A percentile compares a stretch with the other conserved stretches of the same genome.
These are phyloP conservation scores for Anthoceros angustus DNA, from an alignment of 225 moss, liverwort and hornwort genomes.

Conservation along the genomic window DNA sequence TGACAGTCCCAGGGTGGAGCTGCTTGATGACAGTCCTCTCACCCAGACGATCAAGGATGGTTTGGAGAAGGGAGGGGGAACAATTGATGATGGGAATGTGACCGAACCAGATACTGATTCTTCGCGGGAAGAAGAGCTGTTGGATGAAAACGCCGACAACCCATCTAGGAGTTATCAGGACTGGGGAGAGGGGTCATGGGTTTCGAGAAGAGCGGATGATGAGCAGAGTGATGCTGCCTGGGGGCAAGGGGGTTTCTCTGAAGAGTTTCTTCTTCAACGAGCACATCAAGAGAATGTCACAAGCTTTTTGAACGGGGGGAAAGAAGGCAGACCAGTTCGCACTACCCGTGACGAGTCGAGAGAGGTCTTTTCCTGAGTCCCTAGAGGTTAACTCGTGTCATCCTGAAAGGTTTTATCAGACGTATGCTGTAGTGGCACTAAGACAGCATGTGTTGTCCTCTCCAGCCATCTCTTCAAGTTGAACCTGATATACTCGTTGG, in stretches of 20 bases:
- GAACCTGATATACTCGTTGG: background rate
- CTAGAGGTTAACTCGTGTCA: background rate
- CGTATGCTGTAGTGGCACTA: background rate
- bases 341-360: background rate
- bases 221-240: background rate
- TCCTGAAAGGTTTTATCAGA: background rate
- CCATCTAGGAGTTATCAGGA: background rate
- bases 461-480: background rate
- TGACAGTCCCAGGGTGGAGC: no score
- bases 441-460: slow-evolving; percentile 1
- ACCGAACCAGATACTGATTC: background rate
- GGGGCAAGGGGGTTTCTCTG: background rate
- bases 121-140: background rate
- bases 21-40: no score
- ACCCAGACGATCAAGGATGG: no score
- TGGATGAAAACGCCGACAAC: background rate
- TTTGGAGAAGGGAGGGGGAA: background rate
- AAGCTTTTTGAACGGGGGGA: background rate
- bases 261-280: background rate
- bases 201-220: background rate
- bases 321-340: background rate
- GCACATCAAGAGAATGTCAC: background rate
- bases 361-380: background rate
- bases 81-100: background rate
- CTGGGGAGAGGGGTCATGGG: background rate